Evolutionary conservation across 1,284 basidiomycete genomes (phyloP), one percentile per base, ranked within the genome.

Genomic region (Fomitopsis betulina): DNA sequence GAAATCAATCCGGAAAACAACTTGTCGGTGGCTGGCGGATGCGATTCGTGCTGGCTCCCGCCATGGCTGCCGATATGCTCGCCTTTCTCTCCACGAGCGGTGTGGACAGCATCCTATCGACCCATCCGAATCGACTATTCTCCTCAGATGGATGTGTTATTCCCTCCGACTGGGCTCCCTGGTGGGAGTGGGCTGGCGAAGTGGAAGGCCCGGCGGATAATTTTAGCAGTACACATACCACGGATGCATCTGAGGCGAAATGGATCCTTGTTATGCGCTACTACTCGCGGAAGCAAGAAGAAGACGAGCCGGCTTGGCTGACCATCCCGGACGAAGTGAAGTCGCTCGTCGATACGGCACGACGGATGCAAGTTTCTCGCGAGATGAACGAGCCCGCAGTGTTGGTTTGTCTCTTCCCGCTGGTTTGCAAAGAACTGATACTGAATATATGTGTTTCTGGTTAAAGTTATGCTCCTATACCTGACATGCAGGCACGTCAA

Each of bases 221-320:
- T 7, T n/a, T 13, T n/a, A 42, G 15, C 27, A 30, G 10, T 10
- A n/a, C 15, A 17, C 13, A n/a, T 37, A 32, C 9, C 27, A 5
- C 10, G 15, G 19, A 10, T 1, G 52, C 7, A 39, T 9, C 43
- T 1, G 53, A 50, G 13, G 39, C 53, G 23, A 53, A 42, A 37
- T 69, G 67, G 68, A 57, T 61, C 12, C 30, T 60, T 9, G 21
- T 69, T 15, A 58, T 67, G 55, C 60, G 55, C n/a, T 67, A 70
- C 54, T 71, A 68, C 23, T 42, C 58, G 58, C n/a, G 45, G 32
- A 15, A 30, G 17, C 5, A 47, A 21, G 19, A 1, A 25, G 39
- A n/a, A 25, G 30, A 21, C 15, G 13, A 38, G 7, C 25, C 23
- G 7, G 19, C 30, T 17, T 38, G 58, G 25, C 19, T 30, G 3